Evolutionary conservation across 2,329 filamentous ascomycete species (phyloP).

Genomic region (Monilinia fructigena): DNA sequence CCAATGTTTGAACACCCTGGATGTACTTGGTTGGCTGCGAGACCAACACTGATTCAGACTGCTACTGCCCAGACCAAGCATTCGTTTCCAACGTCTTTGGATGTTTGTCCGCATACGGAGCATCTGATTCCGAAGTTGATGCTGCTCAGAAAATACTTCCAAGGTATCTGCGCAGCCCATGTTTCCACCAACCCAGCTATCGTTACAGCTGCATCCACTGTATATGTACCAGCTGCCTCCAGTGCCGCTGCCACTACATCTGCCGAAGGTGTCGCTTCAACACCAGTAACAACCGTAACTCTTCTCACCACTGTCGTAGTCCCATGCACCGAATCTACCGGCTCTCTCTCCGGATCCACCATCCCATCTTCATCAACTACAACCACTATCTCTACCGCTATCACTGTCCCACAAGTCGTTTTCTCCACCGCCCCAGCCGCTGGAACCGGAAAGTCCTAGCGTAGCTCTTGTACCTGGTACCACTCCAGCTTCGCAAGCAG

Average conservation of each 20-base stretch:
- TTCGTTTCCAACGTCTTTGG: conserved; percentile 78
- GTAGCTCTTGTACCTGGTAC: conserved; percentile 44
- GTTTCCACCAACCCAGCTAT: conserved; percentile 79
- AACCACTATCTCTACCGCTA: conserved; percentile 47
- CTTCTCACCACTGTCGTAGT: conserved; percentile 53
- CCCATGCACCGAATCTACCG: conserved; percentile 47
- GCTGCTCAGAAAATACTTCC: conserved; percentile 78
- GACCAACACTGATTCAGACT: conserved; percentile 77
- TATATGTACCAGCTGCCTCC: conserved; percentile 54
- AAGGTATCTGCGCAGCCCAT: conserved; percentile 82
- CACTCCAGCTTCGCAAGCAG: conserved; percentile 26
- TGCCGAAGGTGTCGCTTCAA: conserved; percentile 36
- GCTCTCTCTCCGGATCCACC: conserved; percentile 42
- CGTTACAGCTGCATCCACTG: conserved; percentile 68
- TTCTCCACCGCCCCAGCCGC: conserved; percentile 41
- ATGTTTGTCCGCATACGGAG: conserved; percentile 77
- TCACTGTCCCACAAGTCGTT: conserved; percentile 53
- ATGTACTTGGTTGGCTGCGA: conserved; percentile 70
- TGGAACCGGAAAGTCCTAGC: conserved; percentile 22
- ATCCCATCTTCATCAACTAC: conserved; percentile 53
- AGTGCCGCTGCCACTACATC: conserved; percentile 26
- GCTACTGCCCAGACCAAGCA: conserved; percentile 79
- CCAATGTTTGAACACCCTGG: conserved; percentile 91
- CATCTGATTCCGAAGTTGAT: conserved; percentile 62
- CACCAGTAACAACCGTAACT: conserved; percentile 49